These are phyloP conservation scores for Solanum medicagineum DNA, from an alignment of 257 asterid genomes.

Conservation along the genomic window DNA sequence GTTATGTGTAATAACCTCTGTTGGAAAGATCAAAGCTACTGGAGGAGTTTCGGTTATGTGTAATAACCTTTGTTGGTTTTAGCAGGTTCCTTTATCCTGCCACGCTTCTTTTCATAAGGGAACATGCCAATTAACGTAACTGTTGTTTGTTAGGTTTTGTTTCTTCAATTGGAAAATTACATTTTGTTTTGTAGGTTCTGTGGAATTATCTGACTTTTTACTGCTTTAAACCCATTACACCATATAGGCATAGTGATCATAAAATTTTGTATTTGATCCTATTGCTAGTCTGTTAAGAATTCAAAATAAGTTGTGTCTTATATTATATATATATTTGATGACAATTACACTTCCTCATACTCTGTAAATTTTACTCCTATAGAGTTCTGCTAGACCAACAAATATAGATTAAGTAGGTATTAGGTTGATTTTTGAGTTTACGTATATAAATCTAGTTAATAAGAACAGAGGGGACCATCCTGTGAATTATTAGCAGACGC, in stretches of 20 bases:
- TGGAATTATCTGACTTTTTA: background rate
- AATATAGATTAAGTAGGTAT: background rate
- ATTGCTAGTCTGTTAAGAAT: background rate
- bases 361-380: too few relatives aligned
- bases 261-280: background rate
- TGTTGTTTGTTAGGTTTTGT: background rate
- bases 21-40: too few relatives aligned
- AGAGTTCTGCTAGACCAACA: background rate
- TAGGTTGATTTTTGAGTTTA: background rate
- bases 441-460: background rate
- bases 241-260: background rate
- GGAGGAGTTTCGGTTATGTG: slow-evolving; percentile 5
- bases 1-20: too few relatives aligned
- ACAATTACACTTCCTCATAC: too few relatives aligned
- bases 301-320: background rate
- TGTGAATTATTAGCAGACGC: background rate
- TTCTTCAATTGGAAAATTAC: background rate
- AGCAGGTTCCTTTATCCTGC: background rate
- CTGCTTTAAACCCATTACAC: background rate
- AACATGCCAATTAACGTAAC: background rate
- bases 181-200: background rate
- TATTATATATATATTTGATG: too few relatives aligned
- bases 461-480: background rate
- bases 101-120: background rate
- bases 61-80: slow-evolving; percentile 5